A percentile compares a stretch with the other conserved stretches of the same genome.
Conservation (phyloP, 1,139 yeast species). For the Magnusiomyces fungicola region DNA sequence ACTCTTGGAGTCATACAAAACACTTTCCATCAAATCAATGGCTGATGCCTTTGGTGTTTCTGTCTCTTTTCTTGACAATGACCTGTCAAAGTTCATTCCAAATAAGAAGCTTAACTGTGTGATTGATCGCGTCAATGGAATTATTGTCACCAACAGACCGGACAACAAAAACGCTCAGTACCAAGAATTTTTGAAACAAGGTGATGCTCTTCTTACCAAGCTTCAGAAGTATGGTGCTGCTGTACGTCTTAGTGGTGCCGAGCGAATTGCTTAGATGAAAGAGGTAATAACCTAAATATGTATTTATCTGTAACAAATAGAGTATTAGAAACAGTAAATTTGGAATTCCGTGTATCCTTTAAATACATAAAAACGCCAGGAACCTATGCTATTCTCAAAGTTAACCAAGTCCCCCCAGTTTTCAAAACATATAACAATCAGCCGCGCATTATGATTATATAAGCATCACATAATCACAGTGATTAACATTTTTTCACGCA, state of each 20-base stretch:
- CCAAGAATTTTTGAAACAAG: conserved; percentile 80
- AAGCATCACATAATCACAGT: too few relatives aligned
- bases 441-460: too few relatives aligned
- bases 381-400: too few relatives aligned
- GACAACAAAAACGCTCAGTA: conserved; percentile 95
- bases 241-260: conserved; percentile 90
- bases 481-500: too few relatives aligned
- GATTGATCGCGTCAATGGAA: conserved; percentile 91
- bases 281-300: too few relatives aligned
- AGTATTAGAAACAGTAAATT: too few relatives aligned
- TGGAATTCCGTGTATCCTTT: too few relatives aligned
- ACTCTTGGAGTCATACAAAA: conserved; percentile 86
- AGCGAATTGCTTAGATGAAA: conserved; percentile 29
- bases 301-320: too few relatives aligned
- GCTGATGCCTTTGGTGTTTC: conserved; percentile 88
- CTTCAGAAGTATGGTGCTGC: conserved; percentile 97
- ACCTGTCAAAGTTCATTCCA: conserved; percentile 85
- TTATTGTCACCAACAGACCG: conserved; percentile 91
- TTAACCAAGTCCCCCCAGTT: too few relatives aligned
- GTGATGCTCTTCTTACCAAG: conserved; percentile 87
- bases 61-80: conserved; percentile 71
- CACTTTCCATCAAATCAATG: conserved; percentile 85
- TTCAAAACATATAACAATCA: too few relatives aligned
- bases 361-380: too few relatives aligned
- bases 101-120: conserved; percentile 87